phyloP scores from a whole-genome alignment of 768 basidiomycete species.

The Tylopilus intermedius region DNA sequence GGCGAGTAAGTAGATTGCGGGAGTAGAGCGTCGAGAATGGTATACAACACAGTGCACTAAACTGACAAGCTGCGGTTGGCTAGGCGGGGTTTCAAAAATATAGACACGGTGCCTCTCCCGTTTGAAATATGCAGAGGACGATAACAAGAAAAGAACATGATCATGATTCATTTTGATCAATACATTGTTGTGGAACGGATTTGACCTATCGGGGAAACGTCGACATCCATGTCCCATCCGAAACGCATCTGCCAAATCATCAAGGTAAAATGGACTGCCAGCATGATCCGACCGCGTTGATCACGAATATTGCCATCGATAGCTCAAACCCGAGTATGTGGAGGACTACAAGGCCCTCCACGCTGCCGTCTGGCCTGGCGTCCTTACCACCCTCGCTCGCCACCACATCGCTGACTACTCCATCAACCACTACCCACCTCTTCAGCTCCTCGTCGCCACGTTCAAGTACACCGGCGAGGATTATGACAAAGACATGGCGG shows the following conservation, averaged over 20 bases:
- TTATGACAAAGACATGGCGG: constrained; percentile 62
- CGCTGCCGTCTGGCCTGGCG: constrained; percentile 61
- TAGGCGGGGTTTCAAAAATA: constrained; percentile 30
- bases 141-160: not conserved
- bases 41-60: not conserved
- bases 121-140: not conserved
- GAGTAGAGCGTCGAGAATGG: not conserved
- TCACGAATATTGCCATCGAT: not conserved
- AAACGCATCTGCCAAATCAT: constrained; percentile 72
- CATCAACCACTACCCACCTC: constrained; percentile 61
- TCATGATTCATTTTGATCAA: too few species aligned
- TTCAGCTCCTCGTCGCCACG: constrained; percentile 67
- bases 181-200: too few species aligned
- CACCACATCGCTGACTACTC: constrained; percentile 73
- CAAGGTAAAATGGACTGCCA: constrained; percentile 37
- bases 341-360: constrained; percentile 58
- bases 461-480: constrained; percentile 71
- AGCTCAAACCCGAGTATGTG: constrained; percentile 52
- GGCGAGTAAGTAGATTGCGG: constrained; percentile 8
- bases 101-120: not conserved
- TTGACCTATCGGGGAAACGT: not conserved
- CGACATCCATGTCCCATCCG: constrained; percentile 12
- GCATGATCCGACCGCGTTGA: not conserved
- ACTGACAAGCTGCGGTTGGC: constrained; percentile 1
- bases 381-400: constrained; percentile 56